A percentile compares a stretch with the other conserved stretches of the same genome.
phyloP scores from a whole-genome alignment of 139 green algal species.

The Pleodorina starrii region DNA sequence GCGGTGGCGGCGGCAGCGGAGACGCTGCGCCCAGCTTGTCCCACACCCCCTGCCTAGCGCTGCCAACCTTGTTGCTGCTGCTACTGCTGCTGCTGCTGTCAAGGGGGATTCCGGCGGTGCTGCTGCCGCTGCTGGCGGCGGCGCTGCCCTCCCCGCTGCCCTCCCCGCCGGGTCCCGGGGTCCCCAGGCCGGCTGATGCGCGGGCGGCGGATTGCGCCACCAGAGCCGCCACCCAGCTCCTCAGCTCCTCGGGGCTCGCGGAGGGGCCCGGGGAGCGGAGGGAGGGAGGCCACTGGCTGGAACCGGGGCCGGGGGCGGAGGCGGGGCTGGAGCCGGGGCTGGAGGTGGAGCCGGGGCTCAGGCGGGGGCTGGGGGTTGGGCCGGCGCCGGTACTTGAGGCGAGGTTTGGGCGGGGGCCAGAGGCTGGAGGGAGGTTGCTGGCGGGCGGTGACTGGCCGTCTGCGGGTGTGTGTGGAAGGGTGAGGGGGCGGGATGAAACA shows the following conservation, averaged over 20 bases:
- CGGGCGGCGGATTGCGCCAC: background rate
- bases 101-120: background rate
- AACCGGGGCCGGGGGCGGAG: background rate
- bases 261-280: background rate
- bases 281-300: background rate
- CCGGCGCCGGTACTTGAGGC: too few relatives aligned
- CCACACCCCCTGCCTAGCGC: background rate
- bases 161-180: too few relatives aligned
- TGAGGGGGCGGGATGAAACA: too few relatives aligned
- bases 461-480: too few relatives aligned
- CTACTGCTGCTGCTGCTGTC: background rate
- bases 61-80: background rate
- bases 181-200: background rate
- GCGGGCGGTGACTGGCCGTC: too few relatives aligned
- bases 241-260: conserved; percentile 22
- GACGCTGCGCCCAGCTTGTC: background rate
- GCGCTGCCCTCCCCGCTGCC: background rate
- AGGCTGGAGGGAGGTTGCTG: too few relatives aligned
- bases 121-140: background rate
- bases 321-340: background rate
- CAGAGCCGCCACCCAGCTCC: conserved; percentile 5
- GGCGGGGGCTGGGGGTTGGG: too few relatives aligned
- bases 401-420: too few relatives aligned
- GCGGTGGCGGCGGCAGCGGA: background rate
- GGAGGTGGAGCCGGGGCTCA: background rate